Base-by-base conservation (phyloP, 495 filamentous ascomycete genomes). In the Lineolata rhizophorae region DNA sequence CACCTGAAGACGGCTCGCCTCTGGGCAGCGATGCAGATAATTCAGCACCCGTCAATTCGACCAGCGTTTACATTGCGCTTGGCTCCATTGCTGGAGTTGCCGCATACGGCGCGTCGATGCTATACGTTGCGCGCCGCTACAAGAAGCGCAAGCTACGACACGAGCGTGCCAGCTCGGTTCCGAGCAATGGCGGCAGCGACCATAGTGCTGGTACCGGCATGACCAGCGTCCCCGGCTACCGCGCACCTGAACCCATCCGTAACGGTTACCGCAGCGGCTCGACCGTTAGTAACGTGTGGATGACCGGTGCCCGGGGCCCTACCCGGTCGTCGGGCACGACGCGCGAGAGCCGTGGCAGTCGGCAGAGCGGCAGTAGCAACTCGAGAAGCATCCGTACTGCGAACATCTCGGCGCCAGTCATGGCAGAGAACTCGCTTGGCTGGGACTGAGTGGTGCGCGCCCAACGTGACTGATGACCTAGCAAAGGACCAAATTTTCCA, bases 31-130 rank as follows among this genome's bases (percentile, higher is more conserved):
- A 60, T 31, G 57, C 53, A 39, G 53, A 51, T 51, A 58, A 51
- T 29, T 62, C 67, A 19, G 51, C 56, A 25, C 57, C 63, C 16
- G 67, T 81, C 31, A 66, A 65, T 31, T 67, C 69, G 34, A 77
- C 74, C 45, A 85, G 76, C n/a, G 76, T 80, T 29, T 82, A 75
- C 40, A 81, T 94, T 49, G 79, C 70, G 29, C 56, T 72, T 29
- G 78, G 74, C 43, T 74, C 78, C 32, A 67, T 82, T 19, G 68
- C 63, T 26, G 81, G 82, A 45, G 81, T 81, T 11, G 72, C 73
- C 28, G 76, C 73, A n/a, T 97, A 97, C 44, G 90, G 84, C 48
- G 85, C 79, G n/a, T 90, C 80, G 50, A 95, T 97, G 87, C 90
- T 95, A 56, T 76, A 84, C 49, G 67, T 95, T 40, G 87, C 87